Percentiles rank a stretch among this genome's conserved stretches.
These are phyloP conservation scores for Pseudogymnoascus sp. DNA, from an alignment of 2,329 filamentous ascomycete genomes.

Conservation along the genomic window DNA sequence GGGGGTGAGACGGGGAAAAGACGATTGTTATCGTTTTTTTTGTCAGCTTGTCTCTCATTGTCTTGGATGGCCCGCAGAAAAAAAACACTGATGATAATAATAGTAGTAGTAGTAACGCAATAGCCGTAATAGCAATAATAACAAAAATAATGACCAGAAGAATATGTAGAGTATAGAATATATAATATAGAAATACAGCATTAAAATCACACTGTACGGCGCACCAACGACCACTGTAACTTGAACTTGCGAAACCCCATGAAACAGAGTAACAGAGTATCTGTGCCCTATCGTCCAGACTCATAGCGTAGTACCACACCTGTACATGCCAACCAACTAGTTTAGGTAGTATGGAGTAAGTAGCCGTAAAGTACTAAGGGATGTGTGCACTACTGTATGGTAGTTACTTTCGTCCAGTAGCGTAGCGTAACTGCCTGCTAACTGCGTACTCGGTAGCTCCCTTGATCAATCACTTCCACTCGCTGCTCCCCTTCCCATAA, in stretches of 20 bases:
- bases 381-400: background rate
- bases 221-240: background rate
- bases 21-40: background rate
- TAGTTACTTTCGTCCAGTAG: constrained; percentile 2
- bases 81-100: background rate
- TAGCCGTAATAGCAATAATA: background rate
- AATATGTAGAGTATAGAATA: background rate
- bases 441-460: background rate
- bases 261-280: background rate
- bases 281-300: background rate
- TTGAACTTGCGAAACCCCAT: background rate
- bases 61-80: background rate
- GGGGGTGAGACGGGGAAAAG: background rate
- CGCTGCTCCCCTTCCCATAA: background rate
- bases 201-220: background rate
- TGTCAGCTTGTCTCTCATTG: background rate
- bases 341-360: background rate
- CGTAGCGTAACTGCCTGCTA: background rate
- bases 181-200: background rate
- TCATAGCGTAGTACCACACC: background rate
- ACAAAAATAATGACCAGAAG: background rate
- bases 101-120: background rate
- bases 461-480: constrained; percentile 7
- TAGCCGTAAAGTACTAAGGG: constrained; percentile 1
- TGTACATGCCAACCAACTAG: background rate